Evolutionary conservation across 2,329 filamentous ascomycete genomes (phyloP).

Genomic region (Cadophora sp.): DNA sequence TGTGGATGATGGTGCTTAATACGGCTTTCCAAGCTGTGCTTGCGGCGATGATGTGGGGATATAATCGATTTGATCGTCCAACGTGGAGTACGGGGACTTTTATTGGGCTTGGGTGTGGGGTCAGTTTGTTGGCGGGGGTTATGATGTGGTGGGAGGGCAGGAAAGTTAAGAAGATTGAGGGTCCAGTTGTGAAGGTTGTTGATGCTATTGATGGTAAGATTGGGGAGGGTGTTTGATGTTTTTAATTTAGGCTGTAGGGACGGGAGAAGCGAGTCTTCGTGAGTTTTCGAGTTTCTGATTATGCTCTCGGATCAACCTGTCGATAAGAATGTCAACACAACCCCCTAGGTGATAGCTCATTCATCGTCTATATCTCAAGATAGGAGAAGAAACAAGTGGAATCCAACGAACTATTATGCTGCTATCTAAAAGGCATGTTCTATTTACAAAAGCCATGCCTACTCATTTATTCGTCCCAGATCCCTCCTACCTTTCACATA

Average conservation of each 20-base stretch:
- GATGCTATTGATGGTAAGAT: slow-evolving; percentile 12
- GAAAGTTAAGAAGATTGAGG: slow-evolving; percentile 32
- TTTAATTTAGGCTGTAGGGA: background rate
- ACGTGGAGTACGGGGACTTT: slow-evolving; percentile 30
- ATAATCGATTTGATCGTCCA: slow-evolving; percentile 28
- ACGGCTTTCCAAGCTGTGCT: slow-evolving; percentile 47
- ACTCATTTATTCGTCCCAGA: too few species aligned
- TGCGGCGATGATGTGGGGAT: slow-evolving; percentile 31
- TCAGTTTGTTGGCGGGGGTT: slow-evolving; percentile 26
- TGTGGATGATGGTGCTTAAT: slow-evolving; percentile 35
- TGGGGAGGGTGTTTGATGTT: background rate
- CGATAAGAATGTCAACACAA: too few species aligned
- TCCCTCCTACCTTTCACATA: background rate
- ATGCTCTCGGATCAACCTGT: too few species aligned
- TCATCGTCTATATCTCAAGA: too few species aligned
- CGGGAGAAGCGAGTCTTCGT: background rate
- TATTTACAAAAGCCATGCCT: background rate
- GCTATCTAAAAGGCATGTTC: background rate
- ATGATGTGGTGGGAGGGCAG: slow-evolving; percentile 34
- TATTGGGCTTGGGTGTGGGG: slow-evolving; percentile 30
- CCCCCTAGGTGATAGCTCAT: background rate
- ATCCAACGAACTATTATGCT: background rate
- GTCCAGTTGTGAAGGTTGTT: slow-evolving; percentile 25
- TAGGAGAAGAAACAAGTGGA: too few species aligned
- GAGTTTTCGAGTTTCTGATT: too few species aligned